Percentiles rank a stretch among this genome's conserved stretches.
These are phyloP conservation scores for Pisolithus tinctorius DNA, from an alignment of 768 basidiomycete species.

Conservation along the genomic window DNA sequence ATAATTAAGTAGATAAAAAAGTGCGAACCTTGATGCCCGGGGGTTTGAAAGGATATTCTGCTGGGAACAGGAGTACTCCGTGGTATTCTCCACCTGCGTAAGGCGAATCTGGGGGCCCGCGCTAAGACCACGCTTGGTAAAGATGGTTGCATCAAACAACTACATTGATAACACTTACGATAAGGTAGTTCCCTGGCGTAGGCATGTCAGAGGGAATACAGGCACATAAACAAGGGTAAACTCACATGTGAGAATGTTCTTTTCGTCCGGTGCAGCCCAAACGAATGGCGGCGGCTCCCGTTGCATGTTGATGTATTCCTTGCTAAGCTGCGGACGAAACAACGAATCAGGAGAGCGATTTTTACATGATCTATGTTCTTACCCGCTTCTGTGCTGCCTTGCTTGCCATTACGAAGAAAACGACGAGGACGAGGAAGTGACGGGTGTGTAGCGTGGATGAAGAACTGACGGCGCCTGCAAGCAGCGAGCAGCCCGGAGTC, in stretches of 20 bases:
- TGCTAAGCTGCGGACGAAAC: background rate
- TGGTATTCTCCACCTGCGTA: slow-evolving; percentile 92
- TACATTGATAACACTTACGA: slow-evolving; percentile 45
- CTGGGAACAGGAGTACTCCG: slow-evolving; percentile 84
- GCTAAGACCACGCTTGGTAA: slow-evolving; percentile 36
- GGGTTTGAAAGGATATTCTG: slow-evolving; percentile 95
- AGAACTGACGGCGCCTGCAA: slow-evolving; percentile 13
- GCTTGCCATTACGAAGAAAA: slow-evolving; percentile 53
- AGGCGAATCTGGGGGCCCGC: slow-evolving; percentile 90
- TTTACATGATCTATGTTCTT: slow-evolving; percentile 10
- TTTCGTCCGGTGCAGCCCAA: slow-evolving; percentile 94
- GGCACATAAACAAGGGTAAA: slow-evolving; percentile 11
- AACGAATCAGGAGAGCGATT: slow-evolving; percentile 7
- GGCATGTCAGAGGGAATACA: slow-evolving; percentile 6
- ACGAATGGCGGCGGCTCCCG: slow-evolving; percentile 92
- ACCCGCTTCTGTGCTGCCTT: slow-evolving; percentile 87
- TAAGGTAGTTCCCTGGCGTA: slow-evolving; percentile 86
- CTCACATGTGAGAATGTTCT: slow-evolving; percentile 94
- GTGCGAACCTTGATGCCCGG: slow-evolving; percentile 85
- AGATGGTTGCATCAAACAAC: background rate
- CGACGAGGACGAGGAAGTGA: background rate
- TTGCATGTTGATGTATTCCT: slow-evolving; percentile 52
- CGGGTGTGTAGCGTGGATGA: slow-evolving; percentile 11
- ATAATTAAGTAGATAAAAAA: background rate
- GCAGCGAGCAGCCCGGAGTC: slow-evolving; percentile 14